Evolutionary conservation across 495 filamentous ascomycete species (phyloP).

Genomic region (Lentithecium fluviatile): DNA sequence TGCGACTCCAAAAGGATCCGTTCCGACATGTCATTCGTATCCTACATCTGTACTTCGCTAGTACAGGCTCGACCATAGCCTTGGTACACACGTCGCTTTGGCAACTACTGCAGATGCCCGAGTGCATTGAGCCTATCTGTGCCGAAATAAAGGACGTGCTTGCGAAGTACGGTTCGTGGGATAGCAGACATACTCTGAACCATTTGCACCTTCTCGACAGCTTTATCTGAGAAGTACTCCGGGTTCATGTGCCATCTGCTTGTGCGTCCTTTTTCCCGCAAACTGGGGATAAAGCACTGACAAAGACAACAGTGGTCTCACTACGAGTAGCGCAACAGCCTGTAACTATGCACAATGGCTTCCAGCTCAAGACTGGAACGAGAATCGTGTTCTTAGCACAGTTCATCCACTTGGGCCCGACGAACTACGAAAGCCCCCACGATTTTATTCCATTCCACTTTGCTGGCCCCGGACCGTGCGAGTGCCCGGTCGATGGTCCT

Average conservation of each 20-base stretch:
- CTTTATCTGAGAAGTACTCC: conserved; percentile 18
- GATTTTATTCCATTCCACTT: conserved; percentile 17
- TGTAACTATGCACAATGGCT: conserved; percentile 8
- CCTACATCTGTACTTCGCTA: conserved; percentile 15
- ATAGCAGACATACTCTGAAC: conserved; percentile 18
- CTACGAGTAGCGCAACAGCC: conserved; percentile 7
- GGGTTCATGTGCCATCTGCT: conserved; percentile 7
- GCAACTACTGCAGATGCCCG: conserved; percentile 11
- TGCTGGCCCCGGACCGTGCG: conserved; percentile 7
- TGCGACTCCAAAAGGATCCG: conserved; percentile 1
- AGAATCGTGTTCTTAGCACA: conserved; percentile 10
- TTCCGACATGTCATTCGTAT: conserved; percentile 12
- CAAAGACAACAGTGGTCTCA: conserved; percentile 4
- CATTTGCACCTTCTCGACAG: conserved; percentile 17
- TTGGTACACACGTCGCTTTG: conserved; percentile 13
- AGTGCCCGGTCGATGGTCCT: not conserved
- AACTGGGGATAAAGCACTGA: not conserved
- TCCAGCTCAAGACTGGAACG: conserved; percentile 3
- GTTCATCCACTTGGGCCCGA: conserved; percentile 9
- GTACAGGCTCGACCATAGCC: conserved; percentile 5
- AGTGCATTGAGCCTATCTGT: conserved; percentile 6
- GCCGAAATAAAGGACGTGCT: conserved; percentile 13
- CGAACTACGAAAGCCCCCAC: not conserved
- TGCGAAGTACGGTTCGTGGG: conserved; percentile 10
- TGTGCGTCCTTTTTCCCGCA: not conserved